Evolutionary conservation across 768 basidiomycete genomes (phyloP).

Genomic region (Podaxis sp.): DNA sequence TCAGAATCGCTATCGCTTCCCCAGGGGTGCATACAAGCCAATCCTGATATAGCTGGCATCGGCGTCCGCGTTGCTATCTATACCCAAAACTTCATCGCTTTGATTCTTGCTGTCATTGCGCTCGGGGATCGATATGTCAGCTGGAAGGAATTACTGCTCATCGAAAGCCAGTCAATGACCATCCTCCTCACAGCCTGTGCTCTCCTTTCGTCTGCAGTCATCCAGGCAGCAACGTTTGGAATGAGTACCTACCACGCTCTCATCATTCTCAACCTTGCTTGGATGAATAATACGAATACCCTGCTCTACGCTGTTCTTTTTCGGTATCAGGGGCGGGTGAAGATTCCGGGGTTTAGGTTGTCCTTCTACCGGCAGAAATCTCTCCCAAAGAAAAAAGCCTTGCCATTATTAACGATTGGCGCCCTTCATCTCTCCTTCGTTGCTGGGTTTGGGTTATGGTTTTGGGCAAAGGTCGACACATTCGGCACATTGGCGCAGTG

Average conservation of each 20-base stretch:
- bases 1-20: background rate
- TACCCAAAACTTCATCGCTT: slow-evolving; percentile 24
- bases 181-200: slow-evolving; percentile 27
- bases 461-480: slow-evolving; percentile 15
- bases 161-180: background rate
- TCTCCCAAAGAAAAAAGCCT: background rate
- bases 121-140: background rate
- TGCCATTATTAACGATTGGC: background rate
- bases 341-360: background rate
- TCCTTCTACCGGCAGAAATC: background rate
- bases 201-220: slow-evolving; percentile 24
- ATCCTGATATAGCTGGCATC: slow-evolving; percentile 20
- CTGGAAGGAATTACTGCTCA: background rate
- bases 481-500: background rate
- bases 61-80: slow-evolving; percentile 28
- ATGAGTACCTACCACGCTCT: slow-evolving; percentile 22
- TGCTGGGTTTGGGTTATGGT: slow-evolving; percentile 16
- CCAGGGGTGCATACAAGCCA: slow-evolving; percentile 1
- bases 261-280: slow-evolving; percentile 27
- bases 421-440: slow-evolving; percentile 13
- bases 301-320: slow-evolving; percentile 16
- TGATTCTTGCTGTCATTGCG: slow-evolving; percentile 23
- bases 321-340: slow-evolving; percentile 3
- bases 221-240: slow-evolving; percentile 19
- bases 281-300: slow-evolving; percentile 27